phyloP scores from a whole-genome alignment of 1,284 basidiomycete genomes.

The Moesziomyces sp. region DNA sequence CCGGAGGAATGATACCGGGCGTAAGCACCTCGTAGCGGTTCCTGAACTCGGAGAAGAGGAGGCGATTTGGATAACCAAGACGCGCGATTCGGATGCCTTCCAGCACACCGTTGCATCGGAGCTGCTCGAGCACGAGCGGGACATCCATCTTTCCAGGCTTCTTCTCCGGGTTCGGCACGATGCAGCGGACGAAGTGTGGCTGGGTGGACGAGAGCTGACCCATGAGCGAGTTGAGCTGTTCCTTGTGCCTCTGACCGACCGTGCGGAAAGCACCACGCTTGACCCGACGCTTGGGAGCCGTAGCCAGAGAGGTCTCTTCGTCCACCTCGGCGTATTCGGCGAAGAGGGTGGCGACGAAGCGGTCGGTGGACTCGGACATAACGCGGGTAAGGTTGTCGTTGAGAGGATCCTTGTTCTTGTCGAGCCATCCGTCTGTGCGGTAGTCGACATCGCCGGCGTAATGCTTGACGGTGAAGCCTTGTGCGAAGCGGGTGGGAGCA shows the following conservation, averaged over 20 bases:
- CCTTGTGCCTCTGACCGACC: slow-evolving; percentile 93
- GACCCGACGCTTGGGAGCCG: slow-evolving; percentile 74
- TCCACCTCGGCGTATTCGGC: slow-evolving; percentile 77
- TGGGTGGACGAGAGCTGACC: slow-evolving; percentile 90
- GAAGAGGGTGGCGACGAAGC: slow-evolving; percentile 85
- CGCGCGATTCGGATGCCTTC: slow-evolving; percentile 99
- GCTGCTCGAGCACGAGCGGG: slow-evolving; percentile 93
- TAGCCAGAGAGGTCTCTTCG: slow-evolving; percentile 71
- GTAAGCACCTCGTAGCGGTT: slow-evolving; percentile 96
- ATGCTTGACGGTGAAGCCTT: slow-evolving; percentile 95
- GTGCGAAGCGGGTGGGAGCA: slow-evolving; percentile 83
- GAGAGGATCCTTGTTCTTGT: slow-evolving; percentile 99
- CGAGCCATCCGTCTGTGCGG: slow-evolving; percentile 93
- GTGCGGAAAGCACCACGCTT: slow-evolving; percentile 98
- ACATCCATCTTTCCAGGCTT: slow-evolving; percentile 91
- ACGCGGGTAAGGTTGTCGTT: slow-evolving; percentile 96
- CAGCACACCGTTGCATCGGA: slow-evolving; percentile 97
- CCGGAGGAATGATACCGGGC: slow-evolving; percentile 87
- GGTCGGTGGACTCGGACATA: slow-evolving; percentile 83
- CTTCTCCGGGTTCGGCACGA: slow-evolving; percentile 94
- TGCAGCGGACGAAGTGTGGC: slow-evolving; percentile 98
- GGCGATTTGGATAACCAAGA: slow-evolving; percentile 94
- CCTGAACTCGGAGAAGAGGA: slow-evolving; percentile 96
- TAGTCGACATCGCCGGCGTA: slow-evolving; percentile 98
- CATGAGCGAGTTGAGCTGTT: slow-evolving; percentile 93